Evolutionary conservation across 169 alveolate genomes (phyloP).

Genomic region (Cryptosporidium muris): DNA sequence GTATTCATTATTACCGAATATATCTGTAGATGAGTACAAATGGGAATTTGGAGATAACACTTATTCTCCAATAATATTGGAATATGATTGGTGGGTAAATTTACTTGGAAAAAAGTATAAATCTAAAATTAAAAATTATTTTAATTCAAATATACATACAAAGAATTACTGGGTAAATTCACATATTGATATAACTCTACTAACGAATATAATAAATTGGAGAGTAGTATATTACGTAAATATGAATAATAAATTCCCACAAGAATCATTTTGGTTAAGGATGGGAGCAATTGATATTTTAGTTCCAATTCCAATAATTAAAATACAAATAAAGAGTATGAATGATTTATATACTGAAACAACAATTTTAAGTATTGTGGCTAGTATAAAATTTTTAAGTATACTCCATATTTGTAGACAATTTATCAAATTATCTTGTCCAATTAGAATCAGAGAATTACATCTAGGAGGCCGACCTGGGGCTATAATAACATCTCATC

Average conservation of each 20-base stretch:
- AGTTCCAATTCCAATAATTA: constrained; percentile 53
- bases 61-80: constrained; percentile 7
- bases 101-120: not conserved
- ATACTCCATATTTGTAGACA: constrained; percentile 63
- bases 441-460: constrained; percentile 49
- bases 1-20: constrained; percentile 16
- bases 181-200: constrained; percentile 34
- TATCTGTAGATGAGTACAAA: constrained; percentile 35
- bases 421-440: constrained; percentile 60
- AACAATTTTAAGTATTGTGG: constrained; percentile 14
- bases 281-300: constrained; percentile 48
- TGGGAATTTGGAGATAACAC: constrained; percentile 31
- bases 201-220: constrained; percentile 63
- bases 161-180: not conserved
- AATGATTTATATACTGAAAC: constrained; percentile 5
- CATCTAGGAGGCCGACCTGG: constrained; percentile 52
- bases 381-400: constrained; percentile 25
- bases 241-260: constrained; percentile 14
- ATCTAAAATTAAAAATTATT: not conserved
- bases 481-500: constrained; percentile 41
- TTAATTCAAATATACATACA: not conserved
- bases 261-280: constrained; percentile 52
- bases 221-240: constrained; percentile 63
- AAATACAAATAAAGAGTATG: constrained; percentile 41
- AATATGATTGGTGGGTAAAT: constrained; percentile 54